Conservation (phyloP, 78 protist genomes). For the Dictyostelium firmibasis region DNA sequence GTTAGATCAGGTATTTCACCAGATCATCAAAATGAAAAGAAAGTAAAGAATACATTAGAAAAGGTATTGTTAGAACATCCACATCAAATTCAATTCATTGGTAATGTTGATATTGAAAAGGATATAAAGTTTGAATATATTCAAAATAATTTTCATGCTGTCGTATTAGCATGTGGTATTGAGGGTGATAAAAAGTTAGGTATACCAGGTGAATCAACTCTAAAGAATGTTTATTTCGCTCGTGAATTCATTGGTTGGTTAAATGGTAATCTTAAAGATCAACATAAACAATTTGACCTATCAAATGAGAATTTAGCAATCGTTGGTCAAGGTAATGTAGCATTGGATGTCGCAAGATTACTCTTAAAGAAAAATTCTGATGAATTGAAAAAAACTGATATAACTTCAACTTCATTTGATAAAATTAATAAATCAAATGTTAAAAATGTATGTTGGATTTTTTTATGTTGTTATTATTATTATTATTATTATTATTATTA, state of each 20-base stretch:
- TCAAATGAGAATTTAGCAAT: slow-evolving; percentile 53
- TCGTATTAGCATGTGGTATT: slow-evolving; percentile 77
- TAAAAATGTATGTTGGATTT: slow-evolving; percentile 9
- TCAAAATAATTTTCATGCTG: slow-evolving; percentile 52
- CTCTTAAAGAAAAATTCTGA: slow-evolving; percentile 17
- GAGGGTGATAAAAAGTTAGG: slow-evolving; percentile 71
- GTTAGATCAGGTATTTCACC: slow-evolving; percentile 78
- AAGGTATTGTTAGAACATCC: slow-evolving; percentile 50
- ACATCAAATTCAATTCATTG: slow-evolving; percentile 38
- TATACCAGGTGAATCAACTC: slow-evolving; percentile 50
- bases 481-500: no score
- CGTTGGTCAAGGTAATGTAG: slow-evolving; percentile 83
- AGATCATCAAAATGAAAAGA: slow-evolving; percentile 78
- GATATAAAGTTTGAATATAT: slow-evolving; percentile 62
- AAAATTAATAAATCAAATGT: slow-evolving; percentile 20
- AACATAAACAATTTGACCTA: slow-evolving; percentile 31
- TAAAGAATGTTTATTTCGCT: slow-evolving; percentile 43
- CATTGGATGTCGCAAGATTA: slow-evolving; percentile 76
- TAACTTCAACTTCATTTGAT: slow-evolving; percentile 57
- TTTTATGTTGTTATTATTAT: no score
- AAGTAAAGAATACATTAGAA: slow-evolving; percentile 73
- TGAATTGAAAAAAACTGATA: slow-evolving; percentile 58
- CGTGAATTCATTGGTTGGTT: slow-evolving; percentile 75
- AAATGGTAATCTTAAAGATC: slow-evolving; percentile 62
- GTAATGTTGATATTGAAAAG: slow-evolving; percentile 61